These are phyloP conservation scores for Cladophialophora carrionii DNA, from an alignment of 2,329 filamentous ascomycete species.

Conservation along the genomic window DNA sequence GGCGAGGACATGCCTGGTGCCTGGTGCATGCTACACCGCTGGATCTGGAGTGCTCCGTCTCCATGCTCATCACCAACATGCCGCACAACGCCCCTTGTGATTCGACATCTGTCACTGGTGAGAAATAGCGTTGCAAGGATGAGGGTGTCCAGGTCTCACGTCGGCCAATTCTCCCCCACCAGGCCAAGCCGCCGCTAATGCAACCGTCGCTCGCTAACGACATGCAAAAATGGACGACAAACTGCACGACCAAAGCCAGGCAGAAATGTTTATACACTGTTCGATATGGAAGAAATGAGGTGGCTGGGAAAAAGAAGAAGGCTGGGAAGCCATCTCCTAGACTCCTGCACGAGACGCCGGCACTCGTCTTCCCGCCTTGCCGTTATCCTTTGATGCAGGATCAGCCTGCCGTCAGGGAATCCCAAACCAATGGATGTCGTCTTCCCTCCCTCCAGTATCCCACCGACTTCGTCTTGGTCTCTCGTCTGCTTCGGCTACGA, in stretches of 20 bases:
- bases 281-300: conserved; percentile 12
- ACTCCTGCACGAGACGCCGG: background rate
- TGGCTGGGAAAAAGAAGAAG: conserved; percentile 20
- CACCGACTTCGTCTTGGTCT: background rate
- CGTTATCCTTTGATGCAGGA: background rate
- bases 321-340: conserved; percentile 19
- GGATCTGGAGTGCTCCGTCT: background rate
- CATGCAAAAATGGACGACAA: conserved; percentile 31
- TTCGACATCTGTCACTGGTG: background rate
- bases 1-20: background rate
- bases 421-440: background rate
- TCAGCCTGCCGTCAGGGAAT: background rate
- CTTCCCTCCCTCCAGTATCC: background rate
- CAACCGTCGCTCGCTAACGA: background rate
- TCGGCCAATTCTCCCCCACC: background rate
- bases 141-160: background rate
- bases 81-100: background rate
- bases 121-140: background rate
- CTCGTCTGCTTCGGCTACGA: background rate
- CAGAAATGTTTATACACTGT: conserved; percentile 25
- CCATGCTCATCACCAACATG: background rate
- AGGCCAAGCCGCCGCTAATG: conserved; percentile 4
- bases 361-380: background rate
- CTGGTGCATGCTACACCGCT: background rate
- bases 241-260: conserved; percentile 17